Conservation (phyloP, 2,329 filamentous ascomycete species). For the Fusarium sp. region DNA sequence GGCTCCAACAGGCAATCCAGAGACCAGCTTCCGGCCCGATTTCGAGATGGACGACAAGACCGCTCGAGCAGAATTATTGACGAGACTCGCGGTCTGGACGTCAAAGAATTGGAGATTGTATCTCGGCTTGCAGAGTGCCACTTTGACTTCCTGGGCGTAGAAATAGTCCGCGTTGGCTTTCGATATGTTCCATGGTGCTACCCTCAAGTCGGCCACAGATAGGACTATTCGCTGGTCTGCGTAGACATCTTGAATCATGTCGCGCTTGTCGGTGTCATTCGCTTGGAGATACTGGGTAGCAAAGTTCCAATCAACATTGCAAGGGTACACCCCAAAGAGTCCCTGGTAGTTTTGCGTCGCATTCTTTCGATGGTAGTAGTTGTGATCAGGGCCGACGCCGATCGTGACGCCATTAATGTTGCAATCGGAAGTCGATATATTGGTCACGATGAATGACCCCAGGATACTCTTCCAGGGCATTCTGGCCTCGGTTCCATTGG, state of each 20-base stretch:
- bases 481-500: slow-evolving; percentile 27
- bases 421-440: slow-evolving; percentile 40
- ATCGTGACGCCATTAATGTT: slow-evolving; percentile 41
- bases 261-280: slow-evolving; percentile 9
- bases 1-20: slow-evolving; percentile 22
- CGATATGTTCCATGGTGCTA: slow-evolving; percentile 23
- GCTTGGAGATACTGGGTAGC: slow-evolving; percentile 19
- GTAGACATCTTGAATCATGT: slow-evolving; percentile 32
- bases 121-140: slow-evolving; percentile 35
- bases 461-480: slow-evolving; percentile 41
- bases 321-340: slow-evolving; percentile 37
- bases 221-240: slow-evolving; percentile 39
- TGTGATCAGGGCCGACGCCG: slow-evolving; percentile 39
- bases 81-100: slow-evolving; percentile 12
- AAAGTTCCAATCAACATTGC: slow-evolving; percentile 44
- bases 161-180: slow-evolving; percentile 22
- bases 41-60: background rate
- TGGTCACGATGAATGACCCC: slow-evolving; percentile 37
- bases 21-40: slow-evolving; percentile 3
- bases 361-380: slow-evolving; percentile 40
- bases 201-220: slow-evolving; percentile 34
- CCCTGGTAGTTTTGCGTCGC: slow-evolving; percentile 46
- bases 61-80: slow-evolving; percentile 25
- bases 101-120: slow-evolving; percentile 33
- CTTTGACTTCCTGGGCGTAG: slow-evolving; percentile 34